phyloP scores from a whole-genome alignment of 2,329 filamentous ascomycete species.

The Colletotrichum agaves region DNA sequence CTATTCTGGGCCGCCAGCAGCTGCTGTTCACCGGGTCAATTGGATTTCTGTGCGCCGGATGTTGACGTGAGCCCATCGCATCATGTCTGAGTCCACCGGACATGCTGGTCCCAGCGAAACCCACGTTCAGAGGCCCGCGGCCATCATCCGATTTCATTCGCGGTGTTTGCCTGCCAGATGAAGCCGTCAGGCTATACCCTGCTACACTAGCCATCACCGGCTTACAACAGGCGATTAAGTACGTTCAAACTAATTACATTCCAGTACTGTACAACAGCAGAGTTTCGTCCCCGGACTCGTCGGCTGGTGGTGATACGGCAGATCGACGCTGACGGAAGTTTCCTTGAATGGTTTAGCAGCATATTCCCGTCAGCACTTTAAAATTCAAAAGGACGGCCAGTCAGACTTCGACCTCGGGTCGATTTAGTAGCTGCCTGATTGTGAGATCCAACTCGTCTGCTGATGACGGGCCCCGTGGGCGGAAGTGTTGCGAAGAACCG shows the following conservation, averaged over 20 bases:
- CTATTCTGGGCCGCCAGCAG: background rate
- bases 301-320: background rate
- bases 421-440: no score
- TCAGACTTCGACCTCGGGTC: background rate
- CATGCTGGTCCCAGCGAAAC: background rate
- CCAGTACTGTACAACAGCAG: background rate
- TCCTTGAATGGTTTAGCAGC: background rate
- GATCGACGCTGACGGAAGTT: background rate
- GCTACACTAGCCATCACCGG: background rate
- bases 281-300: background rate
- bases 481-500: background rate
- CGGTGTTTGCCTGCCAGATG: background rate
- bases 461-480: no score
- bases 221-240: no score
- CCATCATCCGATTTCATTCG: conserved; percentile 20
- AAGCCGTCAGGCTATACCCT: conserved; percentile 25
- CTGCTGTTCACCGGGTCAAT: no score
- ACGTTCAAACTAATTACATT: background rate
- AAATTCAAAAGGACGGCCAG: background rate
- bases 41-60: no score
- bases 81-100: background rate
- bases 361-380: background rate
- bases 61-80: no score
- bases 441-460: no score
- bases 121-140: conserved; percentile 1